Base-by-base conservation (phyloP, 495 filamentous ascomycete species). In the Xylona heveae region DNA sequence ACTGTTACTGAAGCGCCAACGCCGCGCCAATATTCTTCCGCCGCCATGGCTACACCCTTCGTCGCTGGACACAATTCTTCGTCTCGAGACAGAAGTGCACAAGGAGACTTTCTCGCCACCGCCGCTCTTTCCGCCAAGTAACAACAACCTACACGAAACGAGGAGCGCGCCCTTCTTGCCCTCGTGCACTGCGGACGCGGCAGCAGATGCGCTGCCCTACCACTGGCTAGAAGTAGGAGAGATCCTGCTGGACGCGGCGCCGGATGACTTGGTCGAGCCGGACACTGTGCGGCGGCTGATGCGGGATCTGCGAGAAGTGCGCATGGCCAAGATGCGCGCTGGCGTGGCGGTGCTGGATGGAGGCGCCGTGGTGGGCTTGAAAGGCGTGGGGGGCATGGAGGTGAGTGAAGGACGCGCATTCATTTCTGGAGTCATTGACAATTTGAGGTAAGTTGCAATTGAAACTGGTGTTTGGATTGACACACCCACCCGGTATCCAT, bases 1-100 rank as follows among this genome's bases (percentile, higher is more conserved):
- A n/a, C 68, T 95, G 30, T 74, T 94, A 34, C 74, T 97, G 32
- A 94, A 97, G 54, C 79, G 82, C 38, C 90, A 97, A 58, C 70
- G 75, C 21, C 73, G 85, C 45, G 85, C 83, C 48, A 91, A 93
- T 55, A 94, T 95, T 49, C 55, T 83, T 24, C 78, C 88, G 0
- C 88, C 88, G 0, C 51, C 77, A 31, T 97, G 88, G 88, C 68
- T 97, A 7, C 65, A 73, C 40, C 66, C 78, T 0, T 47, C 66
- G 19, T 70, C 79, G 18, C 66, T 97, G 21, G 53, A 61, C 21
- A 50, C 67, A 0, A 80, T 94, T 39, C 71, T 94, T 35, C 64
- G 78, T 24, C 53, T 72, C 41, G 88, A 97, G 42, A 88, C 72
- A 21, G 69, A 76, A 24, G 55, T 52, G 35, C 54, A 59, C 44